A percentile compares a stretch with the other conserved stretches of the same genome.
Conservation (phyloP, 768 basidiomycete genomes). For the Rhizopogon roseolus region DNA sequence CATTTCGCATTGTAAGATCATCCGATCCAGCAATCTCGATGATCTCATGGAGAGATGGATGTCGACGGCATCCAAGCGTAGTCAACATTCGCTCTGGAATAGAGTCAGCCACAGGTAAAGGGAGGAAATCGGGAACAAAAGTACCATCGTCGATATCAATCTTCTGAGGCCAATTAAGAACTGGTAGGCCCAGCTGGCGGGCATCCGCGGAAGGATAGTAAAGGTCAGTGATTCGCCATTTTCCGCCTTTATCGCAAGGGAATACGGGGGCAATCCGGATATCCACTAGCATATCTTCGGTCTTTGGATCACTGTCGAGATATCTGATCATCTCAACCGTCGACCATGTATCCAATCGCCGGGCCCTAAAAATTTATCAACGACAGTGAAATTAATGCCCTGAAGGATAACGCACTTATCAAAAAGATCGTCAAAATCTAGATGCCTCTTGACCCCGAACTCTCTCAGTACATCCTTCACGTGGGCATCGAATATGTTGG, state of each 20-base stretch:
- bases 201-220: constrained; percentile 76
- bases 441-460: constrained; percentile 75
- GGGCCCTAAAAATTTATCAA: constrained; percentile 47
- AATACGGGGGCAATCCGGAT: constrained; percentile 2
- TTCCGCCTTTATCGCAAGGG: not conserved
- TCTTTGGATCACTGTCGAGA: constrained; percentile 41
- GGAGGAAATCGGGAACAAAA: not conserved
- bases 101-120: constrained; percentile 2
- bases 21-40: constrained; percentile 47
- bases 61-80: constrained; percentile 54
- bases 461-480: constrained; percentile 56
- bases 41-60: constrained; percentile 60
- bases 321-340: constrained; percentile 78
- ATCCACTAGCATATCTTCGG: constrained; percentile 39
- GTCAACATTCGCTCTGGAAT: constrained; percentile 35
- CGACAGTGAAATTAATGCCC: not conserved
- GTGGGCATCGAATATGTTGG: constrained; percentile 44
- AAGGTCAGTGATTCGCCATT: constrained; percentile 40
- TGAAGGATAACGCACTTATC: constrained; percentile 42
- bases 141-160: not conserved
- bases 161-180: constrained; percentile 63
- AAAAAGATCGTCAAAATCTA: constrained; percentile 84
- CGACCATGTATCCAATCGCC: constrained; percentile 80
- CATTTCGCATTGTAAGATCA: constrained; percentile 39
- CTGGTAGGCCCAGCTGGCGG: constrained; percentile 67